Percentiles rank a stretch among this genome's conserved stretches.
phyloP scores from a whole-genome alignment of 441 rosid genomes.

The Arabidopsis lyrata region DNA sequence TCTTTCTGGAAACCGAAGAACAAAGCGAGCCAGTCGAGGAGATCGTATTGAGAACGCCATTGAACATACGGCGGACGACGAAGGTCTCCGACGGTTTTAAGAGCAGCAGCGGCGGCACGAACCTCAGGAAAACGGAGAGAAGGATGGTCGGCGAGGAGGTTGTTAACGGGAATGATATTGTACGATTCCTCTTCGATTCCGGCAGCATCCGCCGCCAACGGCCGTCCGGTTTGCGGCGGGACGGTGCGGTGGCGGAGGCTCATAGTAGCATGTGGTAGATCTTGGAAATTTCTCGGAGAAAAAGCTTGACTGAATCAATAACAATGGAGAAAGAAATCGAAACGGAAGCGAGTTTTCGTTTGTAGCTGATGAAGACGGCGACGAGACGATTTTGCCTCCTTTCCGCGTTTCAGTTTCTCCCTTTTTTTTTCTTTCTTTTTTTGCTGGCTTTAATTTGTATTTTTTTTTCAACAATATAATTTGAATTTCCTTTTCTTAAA shows the following conservation, averaged over 20 bases:
- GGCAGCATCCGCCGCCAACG: conserved; percentile 48
- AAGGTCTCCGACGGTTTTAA: conserved; percentile 77
- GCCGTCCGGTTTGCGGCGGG: conserved; percentile 43
- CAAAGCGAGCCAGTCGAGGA: conserved; percentile 78
- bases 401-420: conserved; percentile 43
- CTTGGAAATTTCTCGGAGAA: conserved; percentile 16
- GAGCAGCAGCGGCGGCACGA: conserved; percentile 80
- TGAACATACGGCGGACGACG: conserved; percentile 68
- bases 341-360: not conserved
- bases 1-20: conserved; percentile 82
- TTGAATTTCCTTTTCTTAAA: conserved; percentile 19
- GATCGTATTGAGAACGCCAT: conserved; percentile 77
- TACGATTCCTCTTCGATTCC: conserved; percentile 56
- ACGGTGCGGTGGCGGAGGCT: conserved; percentile 56
- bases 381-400: conserved; percentile 39
- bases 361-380: conserved; percentile 31
- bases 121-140: conserved; percentile 85
- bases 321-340: conserved; percentile 17
- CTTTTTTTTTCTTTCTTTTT: too few relatives aligned
- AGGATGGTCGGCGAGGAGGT: conserved; percentile 90
- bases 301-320: conserved; percentile 31
- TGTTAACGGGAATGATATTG: conserved; percentile 83
- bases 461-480: not conserved
- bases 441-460: conserved; percentile 18
- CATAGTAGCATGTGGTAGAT: conserved; percentile 52